phyloP scores from a whole-genome alignment of 2,329 filamentous ascomycete species.

The Incumbomyces delicatus region DNA sequence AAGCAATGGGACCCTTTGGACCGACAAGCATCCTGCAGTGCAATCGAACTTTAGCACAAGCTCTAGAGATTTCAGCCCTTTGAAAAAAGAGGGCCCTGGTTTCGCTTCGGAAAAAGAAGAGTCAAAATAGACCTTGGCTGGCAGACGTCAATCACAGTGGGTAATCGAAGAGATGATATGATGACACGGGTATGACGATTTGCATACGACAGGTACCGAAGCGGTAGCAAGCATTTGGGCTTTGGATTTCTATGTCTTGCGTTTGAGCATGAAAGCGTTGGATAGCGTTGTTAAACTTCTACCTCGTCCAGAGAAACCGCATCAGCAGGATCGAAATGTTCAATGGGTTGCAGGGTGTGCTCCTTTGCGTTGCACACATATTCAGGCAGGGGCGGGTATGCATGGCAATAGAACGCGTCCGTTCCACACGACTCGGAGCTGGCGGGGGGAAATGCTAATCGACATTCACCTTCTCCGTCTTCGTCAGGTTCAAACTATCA shows the following conservation, averaged over 20 bases:
- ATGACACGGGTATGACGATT: neutral
- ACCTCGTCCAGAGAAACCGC: neutral
- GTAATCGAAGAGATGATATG: no score
- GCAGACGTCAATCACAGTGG: neutral
- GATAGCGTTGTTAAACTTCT: neutral
- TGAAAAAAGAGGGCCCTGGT: conserved; percentile 1
- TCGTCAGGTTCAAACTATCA: neutral
- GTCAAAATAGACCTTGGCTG: neutral
- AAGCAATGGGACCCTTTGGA: conserved; percentile 10
- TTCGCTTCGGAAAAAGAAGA: neutral
- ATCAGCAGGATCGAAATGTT: neutral
- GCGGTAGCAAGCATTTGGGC: neutral
- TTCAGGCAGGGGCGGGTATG: no score
- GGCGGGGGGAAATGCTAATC: no score
- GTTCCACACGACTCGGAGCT: no score
- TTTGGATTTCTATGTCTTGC: neutral
- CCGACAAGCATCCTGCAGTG: conserved; percentile 33
- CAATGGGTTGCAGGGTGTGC: no score
- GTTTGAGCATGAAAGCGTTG: conserved; percentile 1
- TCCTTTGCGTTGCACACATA: no score
- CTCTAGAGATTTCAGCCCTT: conserved; percentile 35
- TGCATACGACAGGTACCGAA: neutral
- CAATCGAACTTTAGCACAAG: conserved; percentile 44
- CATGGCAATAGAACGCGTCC: no score
- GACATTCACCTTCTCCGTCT: neutral